Base-by-base conservation (phyloP, 106 monocot species). In the Dactylorhiza incarnata region DNA sequence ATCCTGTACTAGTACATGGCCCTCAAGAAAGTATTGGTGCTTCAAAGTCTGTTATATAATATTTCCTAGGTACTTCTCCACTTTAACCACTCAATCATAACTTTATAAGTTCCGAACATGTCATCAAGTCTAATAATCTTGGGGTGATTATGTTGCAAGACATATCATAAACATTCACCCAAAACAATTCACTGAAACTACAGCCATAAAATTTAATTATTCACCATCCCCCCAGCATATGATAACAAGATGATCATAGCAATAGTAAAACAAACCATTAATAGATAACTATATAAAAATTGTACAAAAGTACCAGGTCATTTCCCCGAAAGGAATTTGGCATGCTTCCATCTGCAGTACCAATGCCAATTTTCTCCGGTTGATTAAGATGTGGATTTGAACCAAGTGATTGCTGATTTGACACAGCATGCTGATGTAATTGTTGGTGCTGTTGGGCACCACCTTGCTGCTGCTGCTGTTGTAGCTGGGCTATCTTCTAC, bases 401-500 rank as follows among this genome's bases (percentile, higher is more conserved):
- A 69, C 17, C 45, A 69, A 69, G 69, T 46, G 45, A 69, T 69
- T 69, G 69, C n/a, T 69, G 69, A 46, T 69, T 69, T 46, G 43
- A 19, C 44, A 69, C 24, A 8, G 17, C 69, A 69, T 45, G 43
- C 45, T 69, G 69, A 17, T 69, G 69, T 46, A 65, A 29, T 29
- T 65, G 65, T 26, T 65, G 65, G 65, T 65, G 24, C 65, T 65
- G 65, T 65, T 65, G 65, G 65, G 26, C 65, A 9, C 65, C 65
- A 29, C 65, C 29, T 29, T 65, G 65, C 29, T 65, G 65, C 65
- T 69, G 69, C 11, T 69, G 66, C 66, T 66, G 69, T 69, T 69
- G 69, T 46, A 69, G 16, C 69, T 69, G 69, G 45, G 69, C 69
- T 69, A 69, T 69, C 69, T 69, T 69, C 69, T 69, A 69, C 69